These are phyloP conservation scores for Linaria vulgaris DNA, from an alignment of 257 asterid species.

Conservation along the genomic window DNA sequence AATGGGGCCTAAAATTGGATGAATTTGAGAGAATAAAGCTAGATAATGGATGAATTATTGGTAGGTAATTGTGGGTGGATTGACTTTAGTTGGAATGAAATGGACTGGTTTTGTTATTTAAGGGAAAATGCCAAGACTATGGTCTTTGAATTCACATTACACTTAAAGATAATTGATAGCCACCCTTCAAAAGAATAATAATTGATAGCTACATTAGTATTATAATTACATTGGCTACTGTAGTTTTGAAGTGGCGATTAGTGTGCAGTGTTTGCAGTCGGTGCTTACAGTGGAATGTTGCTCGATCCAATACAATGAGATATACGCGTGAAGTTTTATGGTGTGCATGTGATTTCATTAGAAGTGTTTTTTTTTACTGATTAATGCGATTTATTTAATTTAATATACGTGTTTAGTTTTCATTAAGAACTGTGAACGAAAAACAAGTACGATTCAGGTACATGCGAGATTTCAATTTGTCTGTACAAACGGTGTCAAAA, in stretches of 20 bases:
- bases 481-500: background rate
- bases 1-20: background rate
- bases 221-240: too few relatives aligned
- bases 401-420: background rate
- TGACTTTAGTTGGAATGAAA: conserved; percentile 25
- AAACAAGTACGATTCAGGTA: background rate
- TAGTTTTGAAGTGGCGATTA: background rate
- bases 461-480: too few relatives aligned
- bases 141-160: conserved; percentile 2
- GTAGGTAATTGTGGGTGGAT: conserved; percentile 38
- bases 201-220: too few relatives aligned
- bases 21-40: background rate
- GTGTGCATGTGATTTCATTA: background rate
- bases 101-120: conserved; percentile 18
- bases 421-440: background rate
- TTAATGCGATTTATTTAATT: background rate
- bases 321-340: conserved; percentile 1
- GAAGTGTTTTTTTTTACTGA: background rate
- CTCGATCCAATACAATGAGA: conserved; percentile 9
- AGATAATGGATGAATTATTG: conserved; percentile 7
- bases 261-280: background rate
- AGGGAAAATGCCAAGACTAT: background rate
- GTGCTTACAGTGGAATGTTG: background rate
- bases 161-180: background rate
- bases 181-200: too few relatives aligned